These are phyloP conservation scores for Paracorniculantispora psalliotae DNA, from an alignment of 2,329 filamentous ascomycete genomes.

Conservation along the genomic window DNA sequence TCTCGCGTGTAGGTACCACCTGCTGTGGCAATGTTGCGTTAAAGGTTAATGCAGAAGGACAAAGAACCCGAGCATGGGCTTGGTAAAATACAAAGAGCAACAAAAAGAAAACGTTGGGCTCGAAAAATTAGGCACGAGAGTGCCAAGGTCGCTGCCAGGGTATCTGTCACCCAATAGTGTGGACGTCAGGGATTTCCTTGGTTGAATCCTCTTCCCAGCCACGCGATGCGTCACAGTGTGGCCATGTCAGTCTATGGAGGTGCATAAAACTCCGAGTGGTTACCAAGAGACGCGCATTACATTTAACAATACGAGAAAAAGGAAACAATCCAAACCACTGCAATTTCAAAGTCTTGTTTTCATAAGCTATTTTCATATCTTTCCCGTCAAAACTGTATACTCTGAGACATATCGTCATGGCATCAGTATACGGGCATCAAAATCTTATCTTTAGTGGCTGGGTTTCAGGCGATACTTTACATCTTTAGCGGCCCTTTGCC, in stretches of 20 bases:
- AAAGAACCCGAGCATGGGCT: not conserved
- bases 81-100: not conserved
- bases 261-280: too few species aligned
- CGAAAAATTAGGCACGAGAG: not conserved
- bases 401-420: not conserved
- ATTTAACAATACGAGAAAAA: not conserved
- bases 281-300: too few species aligned
- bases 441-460: not conserved
- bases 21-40: not conserved
- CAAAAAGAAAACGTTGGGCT: not conserved
- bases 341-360: not conserved
- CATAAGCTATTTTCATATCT: not conserved
- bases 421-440: not conserved
- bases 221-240: not conserved
- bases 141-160: constrained; percentile 1
- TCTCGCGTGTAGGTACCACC: not conserved
- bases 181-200: not conserved
- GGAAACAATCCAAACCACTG: not conserved
- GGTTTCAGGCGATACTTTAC: not conserved
- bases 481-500: not conserved
- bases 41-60: not conserved
- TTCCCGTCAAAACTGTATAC: not conserved
- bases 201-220: constrained; percentile 3
- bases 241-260: not conserved
- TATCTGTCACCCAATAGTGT: not conserved